phyloP scores from a whole-genome alignment of 306 rosid species.

The Prunus campanulata region DNA sequence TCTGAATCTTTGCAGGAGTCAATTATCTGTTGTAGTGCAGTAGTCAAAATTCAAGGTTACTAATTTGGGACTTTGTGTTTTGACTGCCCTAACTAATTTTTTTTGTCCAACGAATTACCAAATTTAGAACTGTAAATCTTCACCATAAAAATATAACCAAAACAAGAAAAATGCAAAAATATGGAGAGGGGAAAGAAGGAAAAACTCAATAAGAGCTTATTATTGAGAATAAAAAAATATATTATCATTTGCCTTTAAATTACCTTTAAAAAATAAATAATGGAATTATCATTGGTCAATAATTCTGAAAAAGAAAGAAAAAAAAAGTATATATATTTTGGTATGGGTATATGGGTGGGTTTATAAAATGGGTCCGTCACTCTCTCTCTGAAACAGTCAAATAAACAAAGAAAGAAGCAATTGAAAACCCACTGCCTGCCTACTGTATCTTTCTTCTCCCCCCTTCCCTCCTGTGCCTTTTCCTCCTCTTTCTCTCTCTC shows the following conservation, averaged over 20 bases:
- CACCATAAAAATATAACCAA: background rate
- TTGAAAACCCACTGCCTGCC: slow-evolving; percentile 24
- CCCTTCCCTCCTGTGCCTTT: background rate
- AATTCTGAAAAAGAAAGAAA: background rate
- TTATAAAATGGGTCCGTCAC: background rate
- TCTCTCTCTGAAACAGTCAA: slow-evolving; percentile 9
- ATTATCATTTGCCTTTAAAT: no score
- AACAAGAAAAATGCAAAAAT: background rate
- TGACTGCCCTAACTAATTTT: background rate
- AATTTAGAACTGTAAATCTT: slow-evolving; percentile 2
- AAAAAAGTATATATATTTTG: background rate
- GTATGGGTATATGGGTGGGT: slow-evolving; percentile 1
- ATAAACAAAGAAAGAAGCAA: slow-evolving; percentile 16
- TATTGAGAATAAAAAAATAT: no score
- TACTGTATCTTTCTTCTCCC: slow-evolving; percentile 1
- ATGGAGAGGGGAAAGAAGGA: background rate
- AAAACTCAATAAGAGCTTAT: background rate
- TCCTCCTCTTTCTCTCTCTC: background rate
- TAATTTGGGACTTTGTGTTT: background rate
- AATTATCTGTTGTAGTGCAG: background rate
- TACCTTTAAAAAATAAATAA: background rate
- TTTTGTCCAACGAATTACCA: slow-evolving; percentile 3
- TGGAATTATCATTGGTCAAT: background rate
- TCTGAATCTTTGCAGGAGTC: background rate
- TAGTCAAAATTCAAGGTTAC: slow-evolving; percentile 1